Conservation (phyloP, 2,329 filamentous ascomycete genomes). For the Epicoccum sorghinum region DNA sequence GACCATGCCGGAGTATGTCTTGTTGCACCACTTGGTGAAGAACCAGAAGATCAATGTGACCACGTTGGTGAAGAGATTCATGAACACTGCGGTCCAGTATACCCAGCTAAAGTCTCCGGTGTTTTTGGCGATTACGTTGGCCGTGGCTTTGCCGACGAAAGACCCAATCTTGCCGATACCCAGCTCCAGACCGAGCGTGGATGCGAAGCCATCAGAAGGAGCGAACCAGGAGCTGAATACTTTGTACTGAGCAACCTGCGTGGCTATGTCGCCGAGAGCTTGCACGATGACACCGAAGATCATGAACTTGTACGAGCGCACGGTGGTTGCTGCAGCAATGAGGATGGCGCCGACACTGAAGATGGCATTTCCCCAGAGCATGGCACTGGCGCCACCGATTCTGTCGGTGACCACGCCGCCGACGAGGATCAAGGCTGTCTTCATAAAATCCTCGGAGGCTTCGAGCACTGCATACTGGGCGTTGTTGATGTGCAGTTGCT, state of each 20-base stretch:
- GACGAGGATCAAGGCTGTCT: slow-evolving; percentile 60
- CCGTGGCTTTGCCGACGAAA: slow-evolving; percentile 65
- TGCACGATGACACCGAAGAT: slow-evolving; percentile 62
- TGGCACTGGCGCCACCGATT: slow-evolving; percentile 63
- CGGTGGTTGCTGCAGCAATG: slow-evolving; percentile 62
- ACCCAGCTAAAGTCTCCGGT: slow-evolving; percentile 67
- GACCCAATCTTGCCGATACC: slow-evolving; percentile 66
- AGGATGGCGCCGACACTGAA: slow-evolving; percentile 65
- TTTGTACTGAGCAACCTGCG: slow-evolving; percentile 69
- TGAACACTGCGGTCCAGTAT: slow-evolving; percentile 67
- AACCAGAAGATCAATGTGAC: slow-evolving; percentile 61
- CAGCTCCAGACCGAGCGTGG: slow-evolving; percentile 65
- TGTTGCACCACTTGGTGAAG: slow-evolving; percentile 60
- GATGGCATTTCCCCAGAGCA: slow-evolving; percentile 67
- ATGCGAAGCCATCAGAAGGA: slow-evolving; percentile 66
- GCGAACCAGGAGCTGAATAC: slow-evolving; percentile 70
- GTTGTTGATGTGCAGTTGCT: slow-evolving; percentile 64
- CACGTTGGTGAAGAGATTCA: slow-evolving; percentile 68
- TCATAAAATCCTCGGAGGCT: slow-evolving; percentile 68
- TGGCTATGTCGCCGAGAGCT: slow-evolving; percentile 67
- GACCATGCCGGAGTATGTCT: slow-evolving; percentile 53
- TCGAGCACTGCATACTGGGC: slow-evolving; percentile 64
- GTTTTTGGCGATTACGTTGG: slow-evolving; percentile 64
- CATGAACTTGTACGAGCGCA: slow-evolving; percentile 66
- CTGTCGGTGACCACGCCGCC: slow-evolving; percentile 64